These are phyloP conservation scores for Hyphopichia homilentoma DNA, from an alignment of 805 yeast genomes.

Conservation along the genomic window DNA sequence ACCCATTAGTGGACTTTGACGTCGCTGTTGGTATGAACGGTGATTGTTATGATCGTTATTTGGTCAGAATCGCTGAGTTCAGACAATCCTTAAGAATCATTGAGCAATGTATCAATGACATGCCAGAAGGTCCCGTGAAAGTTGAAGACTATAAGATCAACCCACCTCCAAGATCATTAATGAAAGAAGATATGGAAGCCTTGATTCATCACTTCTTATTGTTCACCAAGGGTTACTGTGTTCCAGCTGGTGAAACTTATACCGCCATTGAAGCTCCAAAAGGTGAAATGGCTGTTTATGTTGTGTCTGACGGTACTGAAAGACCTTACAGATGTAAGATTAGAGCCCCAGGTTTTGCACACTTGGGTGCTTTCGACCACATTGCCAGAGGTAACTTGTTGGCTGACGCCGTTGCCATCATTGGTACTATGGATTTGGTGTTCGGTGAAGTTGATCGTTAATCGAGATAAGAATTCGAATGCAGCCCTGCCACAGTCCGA, in stretches of 20 bases:
- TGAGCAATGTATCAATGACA: constrained; percentile 84
- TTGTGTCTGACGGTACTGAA: constrained; percentile 85
- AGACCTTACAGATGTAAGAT: constrained; percentile 90
- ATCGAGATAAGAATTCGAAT: constrained; percentile 4
- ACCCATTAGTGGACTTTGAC: constrained; percentile 81
- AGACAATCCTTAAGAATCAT: constrained; percentile 87
- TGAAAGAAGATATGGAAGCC: constrained; percentile 94
- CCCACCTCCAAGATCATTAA: constrained; percentile 75
- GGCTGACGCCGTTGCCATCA: constrained; percentile 90
- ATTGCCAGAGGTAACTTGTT: constrained; percentile 81
- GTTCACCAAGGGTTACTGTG: constrained; percentile 84
- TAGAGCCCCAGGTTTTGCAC: constrained; percentile 93
- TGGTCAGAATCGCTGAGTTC: constrained; percentile 87
- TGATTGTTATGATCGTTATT: constrained; percentile 88
- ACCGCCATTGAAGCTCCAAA: constrained; percentile 92
- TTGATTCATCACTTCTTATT: constrained; percentile 84
- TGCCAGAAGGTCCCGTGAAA: constrained; percentile 90
- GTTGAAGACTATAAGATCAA: constrained; percentile 84
- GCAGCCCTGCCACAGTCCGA: too few relatives aligned
- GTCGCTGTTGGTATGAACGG: constrained; percentile 84
- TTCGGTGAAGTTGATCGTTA: constrained; percentile 93
- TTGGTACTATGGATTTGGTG: constrained; percentile 93
- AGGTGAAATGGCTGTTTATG: constrained; percentile 92
- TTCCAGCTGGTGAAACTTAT: constrained; percentile 88
- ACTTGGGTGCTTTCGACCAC: constrained; percentile 84